Percentiles rank a stretch among this genome's conserved stretches.
phyloP scores from a whole-genome alignment of 495 filamentous ascomycete genomes.

The Hamigera avellanea region DNA sequence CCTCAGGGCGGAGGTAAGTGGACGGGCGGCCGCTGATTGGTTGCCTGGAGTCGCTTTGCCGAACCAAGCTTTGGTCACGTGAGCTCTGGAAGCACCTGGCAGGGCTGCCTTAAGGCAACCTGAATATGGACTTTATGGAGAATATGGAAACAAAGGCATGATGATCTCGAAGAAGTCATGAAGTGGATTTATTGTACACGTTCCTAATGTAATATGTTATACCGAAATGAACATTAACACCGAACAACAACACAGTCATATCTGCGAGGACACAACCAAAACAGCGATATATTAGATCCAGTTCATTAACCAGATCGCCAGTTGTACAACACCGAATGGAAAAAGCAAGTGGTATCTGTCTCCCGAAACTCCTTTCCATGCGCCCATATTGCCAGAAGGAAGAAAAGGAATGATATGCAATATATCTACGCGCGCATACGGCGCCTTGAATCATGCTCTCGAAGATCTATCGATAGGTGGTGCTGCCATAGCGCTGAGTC shows the following conservation, averaged over 20 bases:
- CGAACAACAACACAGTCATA: conserved; percentile 7
- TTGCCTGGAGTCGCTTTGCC: no score
- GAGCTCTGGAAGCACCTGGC: no score
- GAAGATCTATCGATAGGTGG: conserved; percentile 12
- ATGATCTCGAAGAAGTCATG: neutral
- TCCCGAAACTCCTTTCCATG: conserved; percentile 20
- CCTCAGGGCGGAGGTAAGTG: no score
- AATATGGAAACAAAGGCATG: no score
- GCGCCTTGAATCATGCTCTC: no score
- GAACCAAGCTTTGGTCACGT: no score
- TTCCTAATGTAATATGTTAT: conserved; percentile 8
- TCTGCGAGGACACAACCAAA: no score
- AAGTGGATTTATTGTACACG: conserved; percentile 21
- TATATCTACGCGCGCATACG: conserved; percentile 7
- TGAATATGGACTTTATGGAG: no score
- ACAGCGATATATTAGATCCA: neutral
- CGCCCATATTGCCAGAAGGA: conserved; percentile 10
- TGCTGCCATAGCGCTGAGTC: conserved; percentile 29
- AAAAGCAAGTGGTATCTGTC: conserved; percentile 24
- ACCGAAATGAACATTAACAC: conserved; percentile 13
- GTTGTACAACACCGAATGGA: conserved; percentile 2
- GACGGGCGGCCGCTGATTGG: no score
- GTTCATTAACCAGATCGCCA: conserved; percentile 5
- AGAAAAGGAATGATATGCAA: conserved; percentile 9
- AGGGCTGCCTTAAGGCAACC: no score